These are phyloP conservation scores for Zopfia rhizophila DNA, from an alignment of 2,329 filamentous ascomycete species.

Conservation along the genomic window DNA sequence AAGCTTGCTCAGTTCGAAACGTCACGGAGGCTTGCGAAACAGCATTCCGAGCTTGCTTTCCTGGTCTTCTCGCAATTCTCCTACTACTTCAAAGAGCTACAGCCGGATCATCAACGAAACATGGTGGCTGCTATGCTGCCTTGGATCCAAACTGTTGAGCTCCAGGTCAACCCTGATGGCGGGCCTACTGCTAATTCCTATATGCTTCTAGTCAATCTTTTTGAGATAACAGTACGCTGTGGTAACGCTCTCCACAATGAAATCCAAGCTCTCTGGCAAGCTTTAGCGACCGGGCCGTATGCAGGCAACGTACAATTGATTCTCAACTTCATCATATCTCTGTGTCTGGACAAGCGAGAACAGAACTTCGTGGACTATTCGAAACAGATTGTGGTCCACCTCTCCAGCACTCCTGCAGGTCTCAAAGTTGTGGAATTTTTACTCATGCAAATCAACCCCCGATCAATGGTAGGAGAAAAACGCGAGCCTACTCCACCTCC, in stretches of 20 bases:
- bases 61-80: constrained; percentile 97
- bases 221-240: constrained; percentile 95
- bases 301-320: constrained; percentile 94
- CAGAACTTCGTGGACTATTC: constrained; percentile 99
- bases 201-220: constrained; percentile 91
- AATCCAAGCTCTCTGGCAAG: constrained; percentile 97
- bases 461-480: constrained; percentile 97
- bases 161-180: constrained; percentile 90
- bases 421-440: constrained; percentile 95
- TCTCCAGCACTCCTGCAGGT: constrained; percentile 86
- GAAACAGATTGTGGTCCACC: constrained; percentile 96
- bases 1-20: constrained; percentile 98
- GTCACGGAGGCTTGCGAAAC: constrained; percentile 86
- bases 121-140: constrained; percentile 94
- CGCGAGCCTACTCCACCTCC: constrained; percentile 64
- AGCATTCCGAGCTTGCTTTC: constrained; percentile 89
- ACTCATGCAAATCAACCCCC: constrained; percentile 88
- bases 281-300: constrained; percentile 90
- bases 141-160: constrained; percentile 94
- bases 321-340: constrained; percentile 93
- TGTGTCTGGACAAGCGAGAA: constrained; percentile 92
- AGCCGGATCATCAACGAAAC: constrained; percentile 85
- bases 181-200: constrained; percentile 92
- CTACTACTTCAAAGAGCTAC: constrained; percentile 87
- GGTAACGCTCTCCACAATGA: constrained; percentile 92